phyloP scores from a whole-genome alignment of 2,329 filamentous ascomycete species.

The Aureobasidium sp. region DNA sequence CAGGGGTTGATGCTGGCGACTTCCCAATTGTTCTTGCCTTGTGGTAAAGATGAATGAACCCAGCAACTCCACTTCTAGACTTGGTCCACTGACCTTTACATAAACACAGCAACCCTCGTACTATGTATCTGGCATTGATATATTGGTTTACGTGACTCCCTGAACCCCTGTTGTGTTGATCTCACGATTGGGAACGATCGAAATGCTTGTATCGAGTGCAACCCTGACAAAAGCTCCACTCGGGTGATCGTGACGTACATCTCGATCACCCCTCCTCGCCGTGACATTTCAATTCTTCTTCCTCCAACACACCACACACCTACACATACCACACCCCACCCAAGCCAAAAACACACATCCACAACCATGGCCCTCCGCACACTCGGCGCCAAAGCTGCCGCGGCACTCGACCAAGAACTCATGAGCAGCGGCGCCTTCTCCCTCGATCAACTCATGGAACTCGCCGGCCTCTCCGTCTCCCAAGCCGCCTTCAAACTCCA shows the following conservation, averaged over 20 bases:
- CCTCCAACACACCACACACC: neutral
- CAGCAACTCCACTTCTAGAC: neutral
- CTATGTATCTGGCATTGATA: too few relatives aligned
- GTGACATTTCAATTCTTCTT: neutral
- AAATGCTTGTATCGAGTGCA: neutral
- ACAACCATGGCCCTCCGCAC: conserved; percentile 2
- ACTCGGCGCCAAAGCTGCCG: conserved; percentile 56
- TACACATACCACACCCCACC: neutral
- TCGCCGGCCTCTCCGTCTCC: conserved; percentile 86
- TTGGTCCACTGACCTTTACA: too few relatives aligned
- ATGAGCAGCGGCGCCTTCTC: conserved; percentile 87
- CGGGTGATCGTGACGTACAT: neutral
- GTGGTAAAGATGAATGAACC: neutral
- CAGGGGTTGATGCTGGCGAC: too few relatives aligned
- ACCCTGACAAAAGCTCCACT: neutral
- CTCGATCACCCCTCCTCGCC: neutral
- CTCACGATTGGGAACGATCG: too few relatives aligned
- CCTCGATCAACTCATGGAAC: conserved; percentile 93
- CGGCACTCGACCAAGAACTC: conserved; percentile 82
- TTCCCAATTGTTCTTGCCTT: neutral
- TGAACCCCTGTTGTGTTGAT: too few relatives aligned
- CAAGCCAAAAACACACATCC: too few relatives aligned
- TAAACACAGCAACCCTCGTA: too few relatives aligned
- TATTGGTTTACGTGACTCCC: too few relatives aligned
- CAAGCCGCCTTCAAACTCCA: conserved; percentile 86